Evolutionary conservation across 306 rosid genomes (phyloP), one percentile per base, ranked within the genome.

Genomic region (Cicer judaicum): DNA sequence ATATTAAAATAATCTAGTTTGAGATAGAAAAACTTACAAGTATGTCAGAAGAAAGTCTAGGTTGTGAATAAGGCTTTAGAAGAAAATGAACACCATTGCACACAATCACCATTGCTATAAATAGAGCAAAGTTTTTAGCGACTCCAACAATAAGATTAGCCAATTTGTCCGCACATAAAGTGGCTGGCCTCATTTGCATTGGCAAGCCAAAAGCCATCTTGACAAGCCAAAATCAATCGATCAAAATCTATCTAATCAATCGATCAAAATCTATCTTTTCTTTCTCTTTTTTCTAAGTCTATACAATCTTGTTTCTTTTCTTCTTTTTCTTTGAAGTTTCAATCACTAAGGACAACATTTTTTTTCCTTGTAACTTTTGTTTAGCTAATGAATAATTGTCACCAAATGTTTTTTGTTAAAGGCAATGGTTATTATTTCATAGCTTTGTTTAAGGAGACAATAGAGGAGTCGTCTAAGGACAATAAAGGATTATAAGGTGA

Each of bases 11-110:
- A 29, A 29, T 29, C 34, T 29, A 29, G 34, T 29, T 53, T 53
- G 8, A 48, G 52, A 52, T 46, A 50, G 48, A 56, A 39, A 64
- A 56, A 76, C 91, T 85, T 84, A 89, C 98, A 68, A 93, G 9
- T 15, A 87, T 88, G 79, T 88, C 88, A 2, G 96, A 76, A 71
- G 88, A 80, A 65, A 91, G 87, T 54, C 92, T 91, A 52, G 93
- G 97, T 38, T 89, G 97, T 16, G 90, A 79, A 79, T 73, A 82
- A 5, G 89, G 88, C 83, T 53, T 87, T n/a, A 91, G 66, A 0
- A 87, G 47, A 72, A 68, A 89, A 72, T 91, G 98, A 5, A 82
- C 42, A 15, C 79, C 79, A 62, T 89, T 88, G 83, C 93, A 89
- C 2, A 85, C 16, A 65, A 85, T 70, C 68, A 87, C 89, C 92